These are phyloP conservation scores for Xylariaceae sp. DNA, from an alignment of 2,329 filamentous ascomycete species.

Conservation along the genomic window DNA sequence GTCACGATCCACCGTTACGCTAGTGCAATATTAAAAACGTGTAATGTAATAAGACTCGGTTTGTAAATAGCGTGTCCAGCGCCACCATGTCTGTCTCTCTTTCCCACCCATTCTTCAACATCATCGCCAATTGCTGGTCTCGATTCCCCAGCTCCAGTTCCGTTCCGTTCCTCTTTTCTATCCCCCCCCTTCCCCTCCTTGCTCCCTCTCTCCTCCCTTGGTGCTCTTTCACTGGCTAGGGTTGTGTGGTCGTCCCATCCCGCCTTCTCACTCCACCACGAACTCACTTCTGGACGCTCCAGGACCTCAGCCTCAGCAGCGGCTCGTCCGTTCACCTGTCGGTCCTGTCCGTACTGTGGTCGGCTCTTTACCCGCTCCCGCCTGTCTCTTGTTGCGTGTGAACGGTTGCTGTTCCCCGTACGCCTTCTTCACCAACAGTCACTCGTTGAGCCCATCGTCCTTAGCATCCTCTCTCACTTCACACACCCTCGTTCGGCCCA, in stretches of 20 bases:
- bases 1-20: not conserved
- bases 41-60: not conserved
- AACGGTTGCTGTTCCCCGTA: conserved; percentile 14
- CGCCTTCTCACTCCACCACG: conserved; percentile 16
- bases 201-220: conserved; percentile 8
- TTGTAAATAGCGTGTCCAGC: not conserved
- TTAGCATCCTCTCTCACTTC: not conserved
- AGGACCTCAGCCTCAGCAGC: not conserved
- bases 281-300: not conserved
- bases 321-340: not conserved
- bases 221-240: conserved; percentile 21
- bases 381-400: conserved; percentile 15
- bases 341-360: conserved; percentile 10
- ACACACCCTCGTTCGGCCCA: conserved; percentile 14
- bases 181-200: not conserved
- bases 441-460: not conserved
- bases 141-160: not conserved
- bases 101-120: conserved; percentile 8
- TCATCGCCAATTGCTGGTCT: conserved; percentile 7
- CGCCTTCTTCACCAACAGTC: conserved; percentile 19
- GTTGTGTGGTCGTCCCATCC: conserved; percentile 21
- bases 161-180: not conserved
- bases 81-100: not conserved
- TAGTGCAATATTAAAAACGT: not conserved
- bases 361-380: conserved; percentile 23